These are phyloP conservation scores for Eutrema salsugineum DNA, from an alignment of 441 rosid genomes.

Conservation along the genomic window DNA sequence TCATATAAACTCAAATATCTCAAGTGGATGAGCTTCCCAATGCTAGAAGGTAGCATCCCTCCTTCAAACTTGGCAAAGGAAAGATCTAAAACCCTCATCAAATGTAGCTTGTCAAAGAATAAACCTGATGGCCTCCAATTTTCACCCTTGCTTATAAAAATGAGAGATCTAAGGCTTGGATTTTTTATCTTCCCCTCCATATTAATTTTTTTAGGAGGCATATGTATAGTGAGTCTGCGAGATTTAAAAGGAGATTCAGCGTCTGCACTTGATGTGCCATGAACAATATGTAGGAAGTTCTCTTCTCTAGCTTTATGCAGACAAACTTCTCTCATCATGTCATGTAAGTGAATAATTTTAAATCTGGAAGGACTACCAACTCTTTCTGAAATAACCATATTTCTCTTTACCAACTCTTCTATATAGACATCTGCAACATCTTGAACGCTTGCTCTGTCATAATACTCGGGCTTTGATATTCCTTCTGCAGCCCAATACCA, in stretches of 20 bases:
- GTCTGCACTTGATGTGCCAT: background rate
- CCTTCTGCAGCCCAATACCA: no score
- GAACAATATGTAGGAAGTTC: background rate
- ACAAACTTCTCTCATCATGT: constrained; percentile 2
- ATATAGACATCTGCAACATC: no score
- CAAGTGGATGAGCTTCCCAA: background rate
- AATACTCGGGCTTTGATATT: no score
- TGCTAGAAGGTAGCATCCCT: background rate
- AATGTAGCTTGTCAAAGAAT: background rate
- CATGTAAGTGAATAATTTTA: background rate
- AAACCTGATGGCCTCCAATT: background rate
- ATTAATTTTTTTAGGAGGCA: no score
- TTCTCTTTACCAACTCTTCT: constrained; percentile 7
- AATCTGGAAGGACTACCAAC: background rate
- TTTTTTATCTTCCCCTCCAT: background rate
- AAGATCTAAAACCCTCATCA: background rate
- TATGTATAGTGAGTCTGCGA: background rate
- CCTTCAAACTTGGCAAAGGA: background rate
- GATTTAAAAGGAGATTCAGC: background rate
- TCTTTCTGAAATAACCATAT: background rate
- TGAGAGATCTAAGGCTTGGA: background rate
- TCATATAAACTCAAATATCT: background rate
- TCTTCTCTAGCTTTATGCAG: background rate
- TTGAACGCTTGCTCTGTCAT: no score
- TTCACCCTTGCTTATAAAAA: background rate